These are phyloP conservation scores for Lagenaria siceraria DNA, from an alignment of 306 rosid species.

Conservation along the genomic window DNA sequence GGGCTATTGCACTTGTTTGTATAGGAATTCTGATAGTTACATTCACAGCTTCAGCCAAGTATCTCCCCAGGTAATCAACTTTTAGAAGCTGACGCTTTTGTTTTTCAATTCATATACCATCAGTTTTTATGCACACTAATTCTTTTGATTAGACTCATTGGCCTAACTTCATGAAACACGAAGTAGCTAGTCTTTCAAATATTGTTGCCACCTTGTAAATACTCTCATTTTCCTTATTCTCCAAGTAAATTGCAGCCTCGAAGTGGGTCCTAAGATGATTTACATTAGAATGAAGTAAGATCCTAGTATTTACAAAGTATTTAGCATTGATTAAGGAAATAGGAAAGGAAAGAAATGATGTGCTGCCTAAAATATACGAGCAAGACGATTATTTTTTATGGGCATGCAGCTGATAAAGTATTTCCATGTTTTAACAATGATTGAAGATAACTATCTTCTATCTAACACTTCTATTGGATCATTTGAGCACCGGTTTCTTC, in stretches of 20 bases:
- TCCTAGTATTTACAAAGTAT: background rate
- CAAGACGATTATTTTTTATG: background rate
- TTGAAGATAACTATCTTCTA: background rate
- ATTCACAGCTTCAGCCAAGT: constrained; percentile 38
- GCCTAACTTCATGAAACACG: background rate
- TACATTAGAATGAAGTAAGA: background rate
- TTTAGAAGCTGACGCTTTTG: background rate
- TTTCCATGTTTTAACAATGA: background rate
- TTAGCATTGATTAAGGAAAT: background rate
- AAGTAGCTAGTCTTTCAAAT: background rate
- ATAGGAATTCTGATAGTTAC: constrained; percentile 40
- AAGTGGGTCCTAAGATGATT: background rate
- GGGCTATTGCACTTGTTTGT: constrained; percentile 55
- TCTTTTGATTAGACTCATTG: background rate
- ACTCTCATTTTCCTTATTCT: background rate
- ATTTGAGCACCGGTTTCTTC: background rate
- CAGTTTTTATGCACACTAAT: background rate
- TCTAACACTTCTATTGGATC: background rate
- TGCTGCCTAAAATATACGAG: background rate
- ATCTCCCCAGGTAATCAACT: constrained; percentile 37
- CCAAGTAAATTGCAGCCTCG: background rate
- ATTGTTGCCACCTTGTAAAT: background rate
- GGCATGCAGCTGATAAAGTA: background rate
- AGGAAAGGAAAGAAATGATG: background rate
- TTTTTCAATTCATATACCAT: background rate